A percentile compares a stretch with the other conserved stretches of the same genome.
phyloP scores from a whole-genome alignment of 148 eudicot species.

The Diospyros lotus region DNA sequence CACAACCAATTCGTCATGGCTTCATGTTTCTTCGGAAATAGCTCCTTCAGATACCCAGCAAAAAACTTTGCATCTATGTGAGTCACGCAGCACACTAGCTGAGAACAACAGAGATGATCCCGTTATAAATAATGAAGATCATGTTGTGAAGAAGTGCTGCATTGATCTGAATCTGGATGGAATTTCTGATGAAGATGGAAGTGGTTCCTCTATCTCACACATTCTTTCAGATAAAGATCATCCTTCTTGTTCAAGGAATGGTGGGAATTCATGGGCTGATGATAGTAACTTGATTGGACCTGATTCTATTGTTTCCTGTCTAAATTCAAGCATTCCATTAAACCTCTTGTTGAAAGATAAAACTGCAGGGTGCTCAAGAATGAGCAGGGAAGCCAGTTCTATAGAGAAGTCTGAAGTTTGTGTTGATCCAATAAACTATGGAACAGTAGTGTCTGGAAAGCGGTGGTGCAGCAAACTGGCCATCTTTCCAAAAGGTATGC shows the following conservation, averaged over 20 bases:
- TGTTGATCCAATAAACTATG: slow-evolving; percentile 32
- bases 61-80: neutral
- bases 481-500: slow-evolving; percentile 55
- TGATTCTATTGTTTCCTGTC: slow-evolving; percentile 10
- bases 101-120: slow-evolving; percentile 13
- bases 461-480: slow-evolving; percentile 53
- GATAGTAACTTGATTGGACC: slow-evolving; percentile 25
- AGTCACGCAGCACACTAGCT: neutral
- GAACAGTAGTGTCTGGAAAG: slow-evolving; percentile 32
- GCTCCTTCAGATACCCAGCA: neutral
- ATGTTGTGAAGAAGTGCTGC: neutral
- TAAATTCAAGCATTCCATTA: slow-evolving; percentile 18
- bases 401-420: slow-evolving; percentile 9
- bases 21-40: slow-evolving; percentile 4
- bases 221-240: slow-evolving; percentile 5
- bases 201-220: slow-evolving; percentile 19
- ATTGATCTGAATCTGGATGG: slow-evolving; percentile 22
- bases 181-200: slow-evolving; percentile 17
- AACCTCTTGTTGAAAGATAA: slow-evolving; percentile 23
- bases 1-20: neutral
- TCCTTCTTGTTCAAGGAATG: slow-evolving; percentile 14
- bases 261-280: slow-evolving; percentile 2
- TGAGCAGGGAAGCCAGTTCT: slow-evolving; percentile 8
- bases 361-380: slow-evolving; percentile 8
- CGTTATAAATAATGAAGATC: neutral